Base-by-base conservation (phyloP, 2,329 filamentous ascomycete species). In the Colletotrichum salicis region DNA sequence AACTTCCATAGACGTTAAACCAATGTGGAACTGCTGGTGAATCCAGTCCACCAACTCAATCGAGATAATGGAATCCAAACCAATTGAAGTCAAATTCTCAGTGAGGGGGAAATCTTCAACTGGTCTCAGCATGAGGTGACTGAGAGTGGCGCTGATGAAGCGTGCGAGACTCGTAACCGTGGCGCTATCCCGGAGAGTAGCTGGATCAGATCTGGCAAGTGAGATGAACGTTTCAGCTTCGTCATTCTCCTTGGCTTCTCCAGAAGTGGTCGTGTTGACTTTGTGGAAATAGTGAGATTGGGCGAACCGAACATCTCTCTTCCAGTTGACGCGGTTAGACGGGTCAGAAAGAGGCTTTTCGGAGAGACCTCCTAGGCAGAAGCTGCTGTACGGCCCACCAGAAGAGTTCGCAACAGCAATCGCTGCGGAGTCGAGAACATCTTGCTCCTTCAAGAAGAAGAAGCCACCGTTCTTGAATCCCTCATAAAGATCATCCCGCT, bases 21-120 rank as follows among this genome's bases (percentile, higher is more conserved):
- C 57, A 11, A 71, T 45, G 1, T 71, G 64, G 41, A 67, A 71
- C 1, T 66, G 68, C 3, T 71, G 64, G 24, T 71, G 68, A 15
- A 71, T 71, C 68, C 68, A 71, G 41, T 71, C 68, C 2, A 66
- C 63, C 37, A 71, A n/a, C 64, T 71, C 68, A 5, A 71, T 71
- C 6, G 68, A 71, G 7, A 71, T 61, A 3, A 71, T 71, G 0
- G 68, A 71, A 41, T 71, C 68, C 12, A 71, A 11, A 1, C 68
- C 64, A 4, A 71, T 71, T 0, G 68, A 67, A 22, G 64, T 66
- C 7, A 69, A 15, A 24, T 54, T 69, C 54, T 69, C 66, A 0
- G 59, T 37, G 2, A 69, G 59, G 19, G 59, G 60, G 7, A 69
- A 69, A 19, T 69, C 66, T 10, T 69, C 66, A 8, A 64, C 52